phyloP scores from a whole-genome alignment of 257 asterid genomes.

The Vinca minor region DNA sequence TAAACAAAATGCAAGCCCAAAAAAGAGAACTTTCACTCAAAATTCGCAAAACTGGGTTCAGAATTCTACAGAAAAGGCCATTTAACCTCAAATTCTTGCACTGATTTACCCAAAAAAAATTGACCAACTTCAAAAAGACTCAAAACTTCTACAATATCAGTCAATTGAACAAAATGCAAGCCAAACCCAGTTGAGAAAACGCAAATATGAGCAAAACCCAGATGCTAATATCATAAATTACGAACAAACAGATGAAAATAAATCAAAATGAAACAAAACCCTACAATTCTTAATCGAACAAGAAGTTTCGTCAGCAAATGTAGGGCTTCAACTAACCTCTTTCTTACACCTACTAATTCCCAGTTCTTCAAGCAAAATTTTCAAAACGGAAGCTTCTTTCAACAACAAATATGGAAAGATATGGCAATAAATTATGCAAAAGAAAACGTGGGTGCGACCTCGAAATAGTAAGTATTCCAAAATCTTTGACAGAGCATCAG shows the following conservation, averaged over 20 bases:
- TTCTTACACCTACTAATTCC: conserved; percentile 7
- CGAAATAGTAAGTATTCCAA: conserved; percentile 13
- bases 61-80: background rate
- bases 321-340: conserved; percentile 14
- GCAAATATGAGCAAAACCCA: conserved; percentile 12
- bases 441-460: conserved; percentile 50
- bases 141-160: background rate
- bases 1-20: background rate
- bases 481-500: conserved; percentile 16
- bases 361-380: conserved; percentile 14
- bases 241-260: background rate
- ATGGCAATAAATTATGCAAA: conserved; percentile 21
- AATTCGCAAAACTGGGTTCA: conserved; percentile 7
- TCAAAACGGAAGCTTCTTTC: conserved; percentile 11
- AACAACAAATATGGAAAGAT: conserved; percentile 22
- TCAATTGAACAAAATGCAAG: background rate
- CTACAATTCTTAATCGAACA: conserved; percentile 8
- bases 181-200: conserved; percentile 13
- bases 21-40: conserved; percentile 4
- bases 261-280: conserved; percentile 7
- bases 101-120: conserved; percentile 10
- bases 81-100: too few relatives aligned
- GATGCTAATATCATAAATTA: conserved; percentile 13
- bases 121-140: background rate
- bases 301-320: conserved; percentile 19